phyloP scores from a whole-genome alignment of 495 filamentous ascomycete species.

The Jackrogersella minutella region DNA sequence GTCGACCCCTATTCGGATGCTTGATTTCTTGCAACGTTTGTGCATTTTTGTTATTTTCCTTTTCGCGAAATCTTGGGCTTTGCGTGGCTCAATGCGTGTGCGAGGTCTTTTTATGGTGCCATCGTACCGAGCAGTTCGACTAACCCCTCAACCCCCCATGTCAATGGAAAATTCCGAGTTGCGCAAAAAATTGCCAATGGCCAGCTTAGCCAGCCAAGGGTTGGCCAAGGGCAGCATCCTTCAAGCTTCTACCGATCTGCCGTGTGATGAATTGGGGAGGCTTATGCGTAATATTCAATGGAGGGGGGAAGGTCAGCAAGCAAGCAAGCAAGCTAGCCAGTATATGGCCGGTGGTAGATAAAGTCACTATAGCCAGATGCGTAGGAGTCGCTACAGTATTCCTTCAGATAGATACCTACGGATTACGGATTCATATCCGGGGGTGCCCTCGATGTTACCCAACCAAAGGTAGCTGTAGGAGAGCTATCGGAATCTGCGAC shows the following conservation, averaged over 20 bases:
- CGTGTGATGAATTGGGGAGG: slow-evolving; percentile 32
- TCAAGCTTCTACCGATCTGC: slow-evolving; percentile 37
- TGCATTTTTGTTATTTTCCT: no score
- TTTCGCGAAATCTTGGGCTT: slow-evolving; percentile 4
- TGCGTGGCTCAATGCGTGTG: slow-evolving; percentile 24
- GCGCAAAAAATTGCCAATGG: slow-evolving; percentile 23
- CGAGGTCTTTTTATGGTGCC: slow-evolving; percentile 16
- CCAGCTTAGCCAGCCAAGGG: slow-evolving; percentile 1
- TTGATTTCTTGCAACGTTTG: slow-evolving; percentile 3
- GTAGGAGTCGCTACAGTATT: slow-evolving; percentile 20
- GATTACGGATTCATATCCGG: slow-evolving; percentile 31
- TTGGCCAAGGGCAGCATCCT: slow-evolving; percentile 21
- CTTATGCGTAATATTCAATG: slow-evolving; percentile 37
- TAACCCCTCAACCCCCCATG: slow-evolving; percentile 8
- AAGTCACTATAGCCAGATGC: slow-evolving; percentile 25
- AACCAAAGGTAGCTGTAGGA: slow-evolving; percentile 19
- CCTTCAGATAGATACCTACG: slow-evolving; percentile 23
- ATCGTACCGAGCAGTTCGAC: slow-evolving; percentile 14
- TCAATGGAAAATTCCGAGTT: slow-evolving; percentile 27
- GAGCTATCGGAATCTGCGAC: slow-evolving; percentile 13
- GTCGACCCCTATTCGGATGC: slow-evolving; percentile 15
- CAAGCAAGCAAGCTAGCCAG: slow-evolving; percentile 9
- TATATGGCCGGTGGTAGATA: slow-evolving; percentile 18
- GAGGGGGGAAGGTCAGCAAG: slow-evolving; percentile 25
- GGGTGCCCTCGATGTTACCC: slow-evolving; percentile 34